Evolutionary conservation across 148 eudicot genomes (phyloP), one percentile per base, ranked within the genome.

Genomic region (Persicaria tinctoria): DNA sequence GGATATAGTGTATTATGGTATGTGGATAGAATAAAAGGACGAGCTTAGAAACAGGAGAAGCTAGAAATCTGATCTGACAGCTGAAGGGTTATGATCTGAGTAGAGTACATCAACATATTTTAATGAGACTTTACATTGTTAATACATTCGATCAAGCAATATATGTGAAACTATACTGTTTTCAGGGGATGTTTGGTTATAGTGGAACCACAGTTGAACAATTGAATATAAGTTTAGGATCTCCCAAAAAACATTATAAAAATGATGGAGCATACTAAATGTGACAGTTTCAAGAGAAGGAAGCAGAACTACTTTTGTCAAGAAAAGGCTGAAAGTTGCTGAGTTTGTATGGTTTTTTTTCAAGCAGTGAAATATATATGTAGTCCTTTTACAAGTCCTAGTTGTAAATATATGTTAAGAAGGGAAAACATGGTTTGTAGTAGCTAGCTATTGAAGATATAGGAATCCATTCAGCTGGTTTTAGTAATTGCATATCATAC

Each of bases 401-500:
- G 41, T 32, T 32, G 41, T 32, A 32, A 32, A 32, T 32, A 32
- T 32, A 32, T 32, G 41, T 32, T 32, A 32, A 32, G 41, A 32
- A 32, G 1, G 41, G 41, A 32, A 32, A 32, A 32, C 41, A 32
- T 32, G 41, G 41, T 32, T 32, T 32, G 41, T 32, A 32, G 41
- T 66, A 44, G 70, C 41, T 32, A 32, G 41, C 20, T 66, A 14
- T 44, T 38, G 48, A 66, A 66, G 70, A 66, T 66, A 66, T 57
- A 27, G 63, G 63, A 10, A 18, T 14, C 32, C 63, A 20, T 17
- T 66, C 48, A 41, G 18, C 44, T 44, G 17, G 17, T 12, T 38
- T 66, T 41, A 66, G 47, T 20, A 66, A 41, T 41, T 66, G 17
- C 41, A 32, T 32, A 32, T 32, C 41, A 32, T 32, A 32, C 41